Base-by-base conservation (phyloP, 73 alveolate genomes). In the Tetrahymena malaccensis region DNA sequence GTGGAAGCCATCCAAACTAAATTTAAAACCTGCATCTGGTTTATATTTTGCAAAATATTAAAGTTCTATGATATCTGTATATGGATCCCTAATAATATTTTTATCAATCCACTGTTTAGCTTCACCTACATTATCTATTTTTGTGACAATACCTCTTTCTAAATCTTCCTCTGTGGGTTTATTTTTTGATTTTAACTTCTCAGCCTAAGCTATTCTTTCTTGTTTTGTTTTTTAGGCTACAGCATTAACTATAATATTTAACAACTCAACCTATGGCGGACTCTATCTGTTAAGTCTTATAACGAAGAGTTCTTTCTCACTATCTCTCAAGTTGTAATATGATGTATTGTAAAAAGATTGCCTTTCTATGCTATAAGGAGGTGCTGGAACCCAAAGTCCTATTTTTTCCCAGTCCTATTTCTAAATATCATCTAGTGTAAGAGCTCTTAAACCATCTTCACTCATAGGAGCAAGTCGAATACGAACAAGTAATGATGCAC, bases 1-100 rank as follows among this genome's bases (percentile, higher is more conserved):
- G 89, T 97, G 98, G 85, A 98, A 95, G 10, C 99, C 99, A 95
- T 98, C 99, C 12, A 97, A 97, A 43, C 98, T 43, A 8, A 98
- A 94, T 94, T 98, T 97, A 94, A 98, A 98, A 15, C 99, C 99
- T 19, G 96, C 93, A 33, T 95, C 96, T 40, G 94, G 84, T 43
- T 94, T 96, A 85, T 98, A 98, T 34, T 94, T 57, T 27, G 97
- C 97, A 57, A 94, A 96, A 37, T 43, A 97, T 21, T 94, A 94
- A 44, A 96, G 38, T 43, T 96, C 97, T 11, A 94, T 94, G 25
- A 97, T 43, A 43, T 96, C 97, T 21, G 98, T 96, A 31, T 94
- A 89, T 19, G 97, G 96, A 70, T 85, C 96, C 57, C 96, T 85
- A 21, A 95, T 94, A 21, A 96, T 35, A 33, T 34, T 83, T 16